Percentiles rank a stretch among this genome's conserved stretches.
Conservation (phyloP, 2,329 filamentous ascomycete species). For the Aspergillus sp. region DNA sequence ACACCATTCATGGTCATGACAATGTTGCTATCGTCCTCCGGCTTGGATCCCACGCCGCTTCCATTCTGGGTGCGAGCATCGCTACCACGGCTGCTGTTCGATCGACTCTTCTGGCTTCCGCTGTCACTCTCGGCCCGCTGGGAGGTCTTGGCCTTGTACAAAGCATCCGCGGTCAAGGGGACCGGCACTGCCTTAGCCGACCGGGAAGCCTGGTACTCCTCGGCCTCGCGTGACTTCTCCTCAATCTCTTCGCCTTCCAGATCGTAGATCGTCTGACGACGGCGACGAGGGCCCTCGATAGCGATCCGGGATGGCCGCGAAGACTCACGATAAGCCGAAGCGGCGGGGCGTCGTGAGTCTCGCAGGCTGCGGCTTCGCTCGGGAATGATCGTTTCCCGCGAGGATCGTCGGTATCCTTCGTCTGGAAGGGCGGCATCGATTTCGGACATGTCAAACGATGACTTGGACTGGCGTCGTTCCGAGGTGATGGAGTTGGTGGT, state of each 20-base stretch:
- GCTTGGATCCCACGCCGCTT: constrained; percentile 27
- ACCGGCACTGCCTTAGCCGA: constrained; percentile 18
- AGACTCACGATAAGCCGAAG: constrained; percentile 24
- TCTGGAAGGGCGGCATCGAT: constrained; percentile 28
- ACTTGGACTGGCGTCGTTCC: constrained; percentile 25
- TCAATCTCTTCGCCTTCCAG: constrained; percentile 27
- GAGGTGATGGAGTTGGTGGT: constrained; percentile 24
- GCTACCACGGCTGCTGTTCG: constrained; percentile 37
- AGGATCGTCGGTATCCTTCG: constrained; percentile 23
- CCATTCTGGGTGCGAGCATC: constrained; percentile 29
- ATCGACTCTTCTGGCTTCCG: constrained; percentile 37
- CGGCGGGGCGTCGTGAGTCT: constrained; percentile 19
- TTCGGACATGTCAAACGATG: constrained; percentile 29
- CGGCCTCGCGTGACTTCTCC: constrained; percentile 31
- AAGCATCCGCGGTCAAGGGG: constrained; percentile 30
- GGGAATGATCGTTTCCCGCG: constrained; percentile 25
- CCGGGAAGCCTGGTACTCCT: constrained; percentile 36
- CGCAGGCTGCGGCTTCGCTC: constrained; percentile 31
- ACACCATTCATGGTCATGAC: constrained; percentile 37
- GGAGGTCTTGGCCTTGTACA: constrained; percentile 26
- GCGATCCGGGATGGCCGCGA: constrained; percentile 26
- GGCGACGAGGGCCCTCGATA: constrained; percentile 30
- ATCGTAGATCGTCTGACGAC: constrained; percentile 27
- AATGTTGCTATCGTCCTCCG: constrained; percentile 34
- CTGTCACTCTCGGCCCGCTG: constrained; percentile 32